Percentiles rank a stretch among this genome's conserved stretches.
phyloP scores from a whole-genome alignment of 2,329 filamentous ascomycete genomes.

The Aspergillus niger region DNA sequence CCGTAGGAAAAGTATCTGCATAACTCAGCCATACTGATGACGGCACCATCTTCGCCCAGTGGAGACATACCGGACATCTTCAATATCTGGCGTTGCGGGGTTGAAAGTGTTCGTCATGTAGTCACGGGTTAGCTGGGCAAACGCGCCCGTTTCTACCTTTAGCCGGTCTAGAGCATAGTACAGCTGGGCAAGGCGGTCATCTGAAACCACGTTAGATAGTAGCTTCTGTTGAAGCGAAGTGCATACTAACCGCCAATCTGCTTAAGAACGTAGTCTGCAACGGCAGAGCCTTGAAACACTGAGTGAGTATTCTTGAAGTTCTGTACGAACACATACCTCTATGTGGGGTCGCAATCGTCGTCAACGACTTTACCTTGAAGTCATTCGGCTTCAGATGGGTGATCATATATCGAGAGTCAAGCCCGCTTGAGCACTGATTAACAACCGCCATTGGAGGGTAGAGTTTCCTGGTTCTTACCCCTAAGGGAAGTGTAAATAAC shows the following conservation, averaged over 20 bases:
- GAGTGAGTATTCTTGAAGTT: constrained; percentile 9
- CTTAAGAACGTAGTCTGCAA: constrained; percentile 63
- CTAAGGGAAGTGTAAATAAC: constrained; percentile 21
- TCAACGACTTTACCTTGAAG: constrained; percentile 74
- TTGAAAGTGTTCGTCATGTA: constrained; percentile 64
- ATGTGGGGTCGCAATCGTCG: constrained; percentile 65
- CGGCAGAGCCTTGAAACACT: constrained; percentile 52
- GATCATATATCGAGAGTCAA: constrained; percentile 67
- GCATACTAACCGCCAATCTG: constrained; percentile 54
- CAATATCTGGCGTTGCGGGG: constrained; percentile 57
- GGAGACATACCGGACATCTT: constrained; percentile 49
- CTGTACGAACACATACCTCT: constrained; percentile 40
- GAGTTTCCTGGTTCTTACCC: constrained; percentile 31
- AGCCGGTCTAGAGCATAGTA: constrained; percentile 59
- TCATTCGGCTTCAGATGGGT: constrained; percentile 59
- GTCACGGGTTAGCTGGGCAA: constrained; percentile 60
- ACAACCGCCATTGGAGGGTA: constrained; percentile 1
- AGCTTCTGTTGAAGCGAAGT: background rate
- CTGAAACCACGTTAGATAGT: constrained; percentile 24
- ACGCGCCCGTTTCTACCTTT: constrained; percentile 60
- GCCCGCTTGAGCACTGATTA: constrained; percentile 49
- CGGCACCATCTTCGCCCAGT: background rate
- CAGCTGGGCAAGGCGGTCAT: constrained; percentile 54
- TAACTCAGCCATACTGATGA: constrained; percentile 13
- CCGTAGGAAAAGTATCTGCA: constrained; percentile 64